Percentiles rank a stretch among this genome's conserved stretches.
Evolutionary conservation across 2,329 filamentous ascomycete genomes (phyloP).

Genomic region (Pyrenochaeta sp.): DNA sequence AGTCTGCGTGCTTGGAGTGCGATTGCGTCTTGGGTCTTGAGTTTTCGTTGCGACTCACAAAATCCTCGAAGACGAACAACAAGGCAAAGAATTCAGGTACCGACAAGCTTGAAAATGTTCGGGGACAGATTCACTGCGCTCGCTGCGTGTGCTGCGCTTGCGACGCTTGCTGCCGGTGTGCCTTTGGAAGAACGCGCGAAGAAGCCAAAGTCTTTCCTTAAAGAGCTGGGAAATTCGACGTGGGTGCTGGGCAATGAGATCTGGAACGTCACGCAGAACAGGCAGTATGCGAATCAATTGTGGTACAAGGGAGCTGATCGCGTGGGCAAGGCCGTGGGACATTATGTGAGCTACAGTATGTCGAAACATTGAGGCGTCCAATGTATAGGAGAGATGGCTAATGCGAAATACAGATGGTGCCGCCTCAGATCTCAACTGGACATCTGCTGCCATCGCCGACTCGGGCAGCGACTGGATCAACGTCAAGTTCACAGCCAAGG

Average conservation of each 20-base stretch:
- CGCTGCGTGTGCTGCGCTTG: no score
- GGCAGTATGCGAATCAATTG: slow-evolving; percentile 50
- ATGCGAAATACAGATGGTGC: slow-evolving; percentile 51
- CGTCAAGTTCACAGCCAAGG: slow-evolving; percentile 55
- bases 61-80: no score
- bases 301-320: slow-evolving; percentile 53
- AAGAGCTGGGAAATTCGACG: slow-evolving; percentile 40
- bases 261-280: slow-evolving; percentile 53
- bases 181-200: slow-evolving; percentile 28
- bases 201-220: slow-evolving; percentile 43
- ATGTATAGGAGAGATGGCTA: no score
- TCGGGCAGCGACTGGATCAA: slow-evolving; percentile 56
- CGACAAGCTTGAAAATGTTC: no score
- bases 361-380: neutral
- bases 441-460: slow-evolving; percentile 54
- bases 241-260: slow-evolving; percentile 52
- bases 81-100: no score
- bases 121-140: no score
- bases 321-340: slow-evolving; percentile 51
- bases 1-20: no score
- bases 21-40: no score
- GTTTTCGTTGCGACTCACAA: no score
- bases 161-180: slow-evolving; percentile 22
- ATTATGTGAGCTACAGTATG: slow-evolving; percentile 57
- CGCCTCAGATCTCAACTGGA: slow-evolving; percentile 57